These are phyloP conservation scores for Sorghum bicolor DNA, from an alignment of 176 grass and related monocot genomes.

Conservation along the genomic window Sorghum_bicolor_NCBIv3 NC_012872.2:68364501-68365000, in stretches of 20 bases:
- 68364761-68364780: neutral
- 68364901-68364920: neutral
- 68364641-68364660: constrained; percentile 98
- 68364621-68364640: constrained; percentile 96
- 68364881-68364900: neutral
- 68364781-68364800: neutral
- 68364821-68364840: neutral
- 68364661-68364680: constrained; percentile 94
- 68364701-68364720: neutral
- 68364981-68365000: neutral
- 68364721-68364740: neutral
- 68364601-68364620: constrained; percentile 85
- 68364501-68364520: neutral
- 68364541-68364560: neutral
- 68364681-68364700: neutral
- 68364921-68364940: neutral
- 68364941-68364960: neutral
- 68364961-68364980: neutral
- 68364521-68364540: neutral
- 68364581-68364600: constrained; percentile 11
- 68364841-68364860: neutral
- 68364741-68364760: neutral
- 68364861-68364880: neutral
- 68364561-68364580: neutral
- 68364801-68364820: neutral